Evolutionary conservation across 345 rosid species (phyloP).

Genomic region (Lagerstroemia speciosa): DNA sequence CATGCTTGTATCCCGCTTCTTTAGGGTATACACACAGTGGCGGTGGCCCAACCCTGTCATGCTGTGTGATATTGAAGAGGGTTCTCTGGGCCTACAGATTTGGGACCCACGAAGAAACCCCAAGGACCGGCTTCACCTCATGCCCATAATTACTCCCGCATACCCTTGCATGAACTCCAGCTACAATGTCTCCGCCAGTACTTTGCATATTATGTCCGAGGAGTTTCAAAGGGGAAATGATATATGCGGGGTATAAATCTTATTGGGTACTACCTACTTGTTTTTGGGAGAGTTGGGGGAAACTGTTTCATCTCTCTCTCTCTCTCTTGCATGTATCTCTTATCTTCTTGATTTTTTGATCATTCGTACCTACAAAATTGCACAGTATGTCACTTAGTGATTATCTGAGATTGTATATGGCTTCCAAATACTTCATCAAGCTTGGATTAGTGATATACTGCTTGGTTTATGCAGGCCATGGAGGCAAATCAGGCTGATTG

Average conservation of each 20-base stretch:
- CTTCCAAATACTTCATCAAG: too few species aligned
- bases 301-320: too few species aligned
- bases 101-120: slow-evolving; percentile 96
- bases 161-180: slow-evolving; percentile 97
- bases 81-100: slow-evolving; percentile 84
- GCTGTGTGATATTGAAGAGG: slow-evolving; percentile 82
- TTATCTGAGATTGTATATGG: too few species aligned
- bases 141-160: slow-evolving; percentile 99
- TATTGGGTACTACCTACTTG: background rate
- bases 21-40: slow-evolving; percentile 90
- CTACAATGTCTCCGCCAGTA: slow-evolving; percentile 87
- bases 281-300: too few species aligned
- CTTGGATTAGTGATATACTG: slow-evolving; percentile 10
- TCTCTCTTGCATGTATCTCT: too few species aligned
- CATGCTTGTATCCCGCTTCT: slow-evolving; percentile 88
- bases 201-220: slow-evolving; percentile 77
- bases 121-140: slow-evolving; percentile 73
- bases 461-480: slow-evolving; percentile 60
- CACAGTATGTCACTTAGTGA: too few species aligned
- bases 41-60: slow-evolving; percentile 97
- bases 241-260: slow-evolving; percentile 69
- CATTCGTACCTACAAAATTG: too few species aligned
- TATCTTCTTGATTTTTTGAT: too few species aligned
- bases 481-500: slow-evolving; percentile 70
- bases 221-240: slow-evolving; percentile 93